phyloP scores from a whole-genome alignment of 2,329 filamentous ascomycete genomes.

The Alternaria angustiovoidea region DNA sequence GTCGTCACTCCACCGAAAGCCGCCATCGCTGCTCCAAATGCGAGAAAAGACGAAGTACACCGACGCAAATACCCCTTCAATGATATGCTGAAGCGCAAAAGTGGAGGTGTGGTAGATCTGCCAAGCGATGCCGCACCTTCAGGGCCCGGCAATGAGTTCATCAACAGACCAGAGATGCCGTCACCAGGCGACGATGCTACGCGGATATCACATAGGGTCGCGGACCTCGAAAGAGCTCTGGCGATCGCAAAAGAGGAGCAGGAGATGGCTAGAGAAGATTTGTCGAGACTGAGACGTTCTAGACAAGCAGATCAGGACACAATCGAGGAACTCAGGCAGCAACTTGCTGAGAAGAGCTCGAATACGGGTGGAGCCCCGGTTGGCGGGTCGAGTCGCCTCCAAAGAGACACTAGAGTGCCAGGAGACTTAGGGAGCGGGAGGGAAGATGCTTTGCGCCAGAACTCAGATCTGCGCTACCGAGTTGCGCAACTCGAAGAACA shows the following conservation, averaged over 20 bases:
- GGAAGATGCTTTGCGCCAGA: conserved; percentile 32
- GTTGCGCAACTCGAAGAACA: conserved; percentile 39
- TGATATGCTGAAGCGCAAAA: conserved; percentile 37
- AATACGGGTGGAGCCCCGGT: not conserved
- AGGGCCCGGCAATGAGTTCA: conserved; percentile 1
- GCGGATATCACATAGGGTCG: conserved; percentile 24
- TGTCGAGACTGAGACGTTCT: conserved; percentile 33
- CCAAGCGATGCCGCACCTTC: conserved; percentile 2
- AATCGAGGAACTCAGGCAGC: conserved; percentile 29
- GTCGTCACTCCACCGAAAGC: conserved; percentile 45
- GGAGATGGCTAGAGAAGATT: conserved; percentile 33
- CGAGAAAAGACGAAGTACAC: conserved; percentile 42
- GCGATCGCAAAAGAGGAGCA: conserved; percentile 33
- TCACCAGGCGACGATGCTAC: conserved; percentile 6
- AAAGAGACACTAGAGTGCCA: not conserved
- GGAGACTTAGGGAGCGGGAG: not conserved
- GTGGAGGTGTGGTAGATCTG: conserved; percentile 6
- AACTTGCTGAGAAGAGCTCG: conserved; percentile 20
- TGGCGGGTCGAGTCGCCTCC: conserved; percentile 1
- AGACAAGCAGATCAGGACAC: conserved; percentile 28
- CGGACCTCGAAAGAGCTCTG: conserved; percentile 42
- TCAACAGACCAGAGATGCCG: not conserved
- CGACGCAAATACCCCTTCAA: conserved; percentile 42
- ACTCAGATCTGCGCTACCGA: conserved; percentile 33
- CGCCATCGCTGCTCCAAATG: conserved; percentile 35